Conservation (phyloP, 169 alveolate genomes). For the Perkinsus olseni region DNA sequence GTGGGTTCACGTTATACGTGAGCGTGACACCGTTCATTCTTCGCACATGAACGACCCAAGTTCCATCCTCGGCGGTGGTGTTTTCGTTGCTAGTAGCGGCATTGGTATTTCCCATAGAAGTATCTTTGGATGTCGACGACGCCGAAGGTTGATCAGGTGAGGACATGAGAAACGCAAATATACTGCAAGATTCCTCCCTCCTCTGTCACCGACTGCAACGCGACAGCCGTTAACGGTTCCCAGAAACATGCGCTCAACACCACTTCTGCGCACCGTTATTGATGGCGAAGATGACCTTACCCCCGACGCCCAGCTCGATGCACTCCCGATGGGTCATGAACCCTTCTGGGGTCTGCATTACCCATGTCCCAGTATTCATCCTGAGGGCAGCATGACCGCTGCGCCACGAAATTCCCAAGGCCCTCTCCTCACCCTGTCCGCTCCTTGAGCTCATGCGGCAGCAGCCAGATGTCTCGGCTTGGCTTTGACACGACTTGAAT, state of each 20-base stretch:
- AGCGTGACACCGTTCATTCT: neutral
- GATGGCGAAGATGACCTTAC: constrained; percentile 73
- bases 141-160: neutral
- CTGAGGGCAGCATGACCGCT: neutral
- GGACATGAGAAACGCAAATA: neutral
- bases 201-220: neutral
- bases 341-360: constrained; percentile 71
- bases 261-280: constrained; percentile 73
- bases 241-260: constrained; percentile 35
- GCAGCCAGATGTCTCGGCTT: constrained; percentile 77
- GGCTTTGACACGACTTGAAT: constrained; percentile 79
- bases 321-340: constrained; percentile 73
- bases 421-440: constrained; percentile 48
- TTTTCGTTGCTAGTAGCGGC: neutral
- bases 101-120: neutral
- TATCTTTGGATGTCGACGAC: neutral
- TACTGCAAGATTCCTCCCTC: neutral
- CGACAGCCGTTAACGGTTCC: neutral
- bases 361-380: constrained; percentile 53
- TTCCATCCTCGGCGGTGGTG: neutral
- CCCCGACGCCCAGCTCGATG: constrained; percentile 74
- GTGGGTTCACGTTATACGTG: neutral
- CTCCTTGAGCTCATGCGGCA: constrained; percentile 71
- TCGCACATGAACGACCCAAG: neutral
- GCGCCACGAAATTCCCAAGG: neutral